Evolutionary conservation across 2,329 filamentous ascomycete genomes (phyloP), one percentile per base, ranked within the genome.

Genomic region (Dactylellina sp.): DNA sequence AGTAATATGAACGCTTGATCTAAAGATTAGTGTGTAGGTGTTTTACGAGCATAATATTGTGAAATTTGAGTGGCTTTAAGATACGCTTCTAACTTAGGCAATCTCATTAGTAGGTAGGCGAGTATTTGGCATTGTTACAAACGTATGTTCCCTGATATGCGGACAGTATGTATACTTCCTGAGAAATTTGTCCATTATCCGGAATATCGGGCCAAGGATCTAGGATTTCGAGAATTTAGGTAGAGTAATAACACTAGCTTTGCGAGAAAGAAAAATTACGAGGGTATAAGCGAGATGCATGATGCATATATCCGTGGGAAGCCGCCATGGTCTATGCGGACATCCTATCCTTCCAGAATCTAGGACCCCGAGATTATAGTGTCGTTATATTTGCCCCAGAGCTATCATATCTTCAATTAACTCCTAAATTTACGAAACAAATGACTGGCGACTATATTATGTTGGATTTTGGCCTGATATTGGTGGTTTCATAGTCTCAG

Each of bases 21-120:
- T 46, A 22, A 5, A 22, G 6, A 46, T 9, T 20, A 22, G 11
- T 50, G 22, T 32, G n/a, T 2, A 28, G 28, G 22, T 6, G 2
- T 14, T 7, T 25, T 16, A 9, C 7, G 46, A 32, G 11, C 20
- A 28, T 50, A 32, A 14, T 5, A 9, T 16, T 16, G 18, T 28
- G 50, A 39, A n/a, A 12, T 40, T 49, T 49, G 49, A 24, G 24
- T 18, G 5, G 7, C 25, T 18, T 49, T 49, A 49, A 62, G 65
- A 71, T 71, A 50, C 55, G 40, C 50, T 50, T 57, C 22, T 1
- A 42, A 20, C 32, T 50, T 20, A 52, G 65, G 52, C 57, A 71
- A 71, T 71, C 64, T 70, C 40, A 42, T 53, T 44, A 55, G 39
- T 46, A 3, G 18, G 12, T 47, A 56, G 47, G 39, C 65, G 65